Evolutionary conservation across 2,329 filamentous ascomycete species (phyloP).

Genomic region (Xylariales sp.): DNA sequence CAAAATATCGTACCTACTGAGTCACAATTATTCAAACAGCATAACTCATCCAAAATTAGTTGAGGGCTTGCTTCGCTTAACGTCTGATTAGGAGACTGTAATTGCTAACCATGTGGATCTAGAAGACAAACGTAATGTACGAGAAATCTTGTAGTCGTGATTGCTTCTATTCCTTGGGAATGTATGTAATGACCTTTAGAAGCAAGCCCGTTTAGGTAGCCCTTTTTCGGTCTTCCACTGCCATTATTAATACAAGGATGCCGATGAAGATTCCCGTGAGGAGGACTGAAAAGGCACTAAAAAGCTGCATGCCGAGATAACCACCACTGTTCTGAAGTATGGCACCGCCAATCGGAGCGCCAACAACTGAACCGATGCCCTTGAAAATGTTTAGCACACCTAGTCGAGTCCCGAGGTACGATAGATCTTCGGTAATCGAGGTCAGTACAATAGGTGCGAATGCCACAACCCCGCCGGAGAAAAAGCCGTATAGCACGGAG

Average conservation of each 20-base stretch:
- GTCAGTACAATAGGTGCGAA: constrained; percentile 57
- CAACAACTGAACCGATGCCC: constrained; percentile 52
- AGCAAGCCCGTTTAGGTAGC: not conserved
- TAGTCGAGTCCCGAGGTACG: constrained; percentile 56
- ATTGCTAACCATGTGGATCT: not conserved
- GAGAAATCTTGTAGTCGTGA: not conserved
- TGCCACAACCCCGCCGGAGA: constrained; percentile 58
- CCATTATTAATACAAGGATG: constrained; percentile 32
- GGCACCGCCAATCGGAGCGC: constrained; percentile 55
- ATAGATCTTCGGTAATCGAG: constrained; percentile 55
- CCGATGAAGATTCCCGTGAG: constrained; percentile 36
- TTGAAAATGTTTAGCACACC: constrained; percentile 56
- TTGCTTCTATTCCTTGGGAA: not conserved
- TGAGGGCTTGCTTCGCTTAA: not conserved
- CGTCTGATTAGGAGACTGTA: not conserved
- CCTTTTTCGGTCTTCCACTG: constrained; percentile 6
- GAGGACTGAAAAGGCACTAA: constrained; percentile 46
- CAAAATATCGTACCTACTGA: not conserved
- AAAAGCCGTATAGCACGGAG: constrained; percentile 59
- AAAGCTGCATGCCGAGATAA: constrained; percentile 49
- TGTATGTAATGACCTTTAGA: not conserved
- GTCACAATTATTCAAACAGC: not conserved
- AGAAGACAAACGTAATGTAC: not conserved
- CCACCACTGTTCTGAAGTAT: constrained; percentile 46
- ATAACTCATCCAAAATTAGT: not conserved